These are phyloP conservation scores for Euryodendron excelsum DNA, from an alignment of 148 eudicot species.

Conservation along the genomic window DNA sequence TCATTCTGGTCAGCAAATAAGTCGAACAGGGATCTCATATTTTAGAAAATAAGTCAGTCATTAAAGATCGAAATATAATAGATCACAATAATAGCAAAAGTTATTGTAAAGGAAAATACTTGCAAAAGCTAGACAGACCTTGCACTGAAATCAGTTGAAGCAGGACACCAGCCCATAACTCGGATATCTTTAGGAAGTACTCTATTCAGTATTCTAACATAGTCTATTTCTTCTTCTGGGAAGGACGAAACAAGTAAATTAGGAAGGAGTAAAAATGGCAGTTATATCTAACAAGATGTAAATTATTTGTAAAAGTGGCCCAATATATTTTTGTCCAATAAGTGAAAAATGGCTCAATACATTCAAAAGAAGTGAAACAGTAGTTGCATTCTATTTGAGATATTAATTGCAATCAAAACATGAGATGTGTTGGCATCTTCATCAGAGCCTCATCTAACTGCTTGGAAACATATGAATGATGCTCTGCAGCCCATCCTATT, in stretches of 20 bases:
- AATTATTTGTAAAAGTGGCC: neutral
- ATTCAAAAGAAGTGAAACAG: neutral
- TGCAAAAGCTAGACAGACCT: conserved; percentile 47
- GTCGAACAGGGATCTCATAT: conserved; percentile 1
- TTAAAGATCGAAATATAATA: neutral
- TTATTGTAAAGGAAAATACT: neutral
- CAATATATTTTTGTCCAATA: neutral
- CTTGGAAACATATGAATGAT: neutral
- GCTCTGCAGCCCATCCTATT: neutral
- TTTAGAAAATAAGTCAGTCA: neutral
- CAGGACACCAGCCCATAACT: conserved; percentile 87
- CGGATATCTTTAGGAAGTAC: conserved; percentile 89
- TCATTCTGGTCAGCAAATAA: neutral
- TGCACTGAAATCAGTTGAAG: conserved; percentile 77
- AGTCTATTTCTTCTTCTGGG: conserved; percentile 75
- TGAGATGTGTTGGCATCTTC: neutral
- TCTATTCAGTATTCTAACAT: conserved; percentile 65
- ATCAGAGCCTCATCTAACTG: neutral
- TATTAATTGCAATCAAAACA: neutral
- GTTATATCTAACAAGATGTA: no score
- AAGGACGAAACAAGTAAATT: conserved; percentile 6
- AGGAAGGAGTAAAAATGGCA: neutral
- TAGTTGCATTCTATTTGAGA: neutral
- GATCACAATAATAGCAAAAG: conserved; percentile 1
- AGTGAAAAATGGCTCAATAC: neutral